Conservation (phyloP, 2,329 filamentous ascomycete species). For the Phaeophleospora eucalypticola region DNA sequence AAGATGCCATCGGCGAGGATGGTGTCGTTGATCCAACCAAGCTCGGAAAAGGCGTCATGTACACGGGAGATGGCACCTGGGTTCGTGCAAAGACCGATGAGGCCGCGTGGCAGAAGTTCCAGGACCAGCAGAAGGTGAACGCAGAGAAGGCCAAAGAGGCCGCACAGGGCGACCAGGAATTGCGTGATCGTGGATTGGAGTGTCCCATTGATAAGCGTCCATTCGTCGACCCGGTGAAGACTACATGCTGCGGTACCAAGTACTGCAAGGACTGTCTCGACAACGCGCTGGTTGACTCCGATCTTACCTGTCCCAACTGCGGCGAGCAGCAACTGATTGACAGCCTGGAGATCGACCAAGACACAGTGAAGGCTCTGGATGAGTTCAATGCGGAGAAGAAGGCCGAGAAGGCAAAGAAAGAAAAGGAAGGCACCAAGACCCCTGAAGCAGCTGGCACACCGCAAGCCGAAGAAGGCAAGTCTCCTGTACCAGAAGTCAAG, state of each 20-base stretch:
- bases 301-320: constrained; percentile 92
- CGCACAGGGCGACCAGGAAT: constrained; percentile 74
- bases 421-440: constrained; percentile 39
- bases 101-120: constrained; percentile 93
- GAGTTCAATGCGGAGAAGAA: constrained; percentile 60
- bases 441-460: constrained; percentile 27
- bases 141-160: constrained; percentile 72
- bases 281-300: constrained; percentile 96
- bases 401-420: constrained; percentile 43
- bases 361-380: constrained; percentile 82
- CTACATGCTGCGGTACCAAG: constrained; percentile 94
- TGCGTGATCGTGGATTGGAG: constrained; percentile 82
- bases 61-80: constrained; percentile 95
- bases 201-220: constrained; percentile 96
- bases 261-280: constrained; percentile 99
- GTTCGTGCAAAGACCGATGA: constrained; percentile 95
- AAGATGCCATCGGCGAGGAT: constrained; percentile 67
- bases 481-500: constrained; percentile 24
- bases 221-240: constrained; percentile 98
- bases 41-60: constrained; percentile 86
- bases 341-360: constrained; percentile 78
- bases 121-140: constrained; percentile 85
- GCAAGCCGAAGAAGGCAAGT: constrained; percentile 16
- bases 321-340: constrained; percentile 89
- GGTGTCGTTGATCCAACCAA: constrained; percentile 68